Percentiles rank a stretch among this genome's conserved stretches.
phyloP scores from a whole-genome alignment of 345 rosid genomes.

The Populus tremula region DNA sequence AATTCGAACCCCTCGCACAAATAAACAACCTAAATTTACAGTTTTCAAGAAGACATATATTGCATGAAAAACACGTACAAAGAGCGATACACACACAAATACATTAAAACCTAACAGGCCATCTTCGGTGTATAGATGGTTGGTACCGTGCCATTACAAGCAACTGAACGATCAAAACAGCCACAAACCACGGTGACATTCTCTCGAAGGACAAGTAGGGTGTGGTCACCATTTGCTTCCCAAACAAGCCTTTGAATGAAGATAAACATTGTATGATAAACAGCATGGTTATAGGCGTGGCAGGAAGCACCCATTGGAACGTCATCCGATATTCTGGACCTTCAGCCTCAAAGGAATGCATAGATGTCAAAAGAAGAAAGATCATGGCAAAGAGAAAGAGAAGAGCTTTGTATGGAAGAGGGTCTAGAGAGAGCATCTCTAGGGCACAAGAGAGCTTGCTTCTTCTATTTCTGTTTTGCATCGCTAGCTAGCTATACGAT shows the following conservation, averaged over 20 bases:
- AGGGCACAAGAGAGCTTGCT: background rate
- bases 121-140: background rate
- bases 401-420: constrained; percentile 3
- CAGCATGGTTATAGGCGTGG: constrained; percentile 1
- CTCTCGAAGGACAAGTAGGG: background rate
- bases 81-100: no score
- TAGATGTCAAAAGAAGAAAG: background rate
- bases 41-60: no score
- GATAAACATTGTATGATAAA: constrained; percentile 1
- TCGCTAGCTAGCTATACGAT: no score
- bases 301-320: background rate
- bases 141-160: constrained; percentile 15
- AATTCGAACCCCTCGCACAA: no score
- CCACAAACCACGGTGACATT: constrained; percentile 3
- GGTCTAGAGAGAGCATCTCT: background rate
- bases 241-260: background rate
- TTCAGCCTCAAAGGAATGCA: background rate
- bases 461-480: background rate
- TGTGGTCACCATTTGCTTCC: no score
- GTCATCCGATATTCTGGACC: background rate
- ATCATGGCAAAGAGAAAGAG: constrained; percentile 1
- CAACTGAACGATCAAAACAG: constrained; percentile 10
- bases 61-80: no score
- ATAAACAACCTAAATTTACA: no score
- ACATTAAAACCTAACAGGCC: background rate